These are phyloP conservation scores for Gossypium davidsonii DNA, from an alignment of 441 rosid genomes.

Conservation along the genomic window DNA sequence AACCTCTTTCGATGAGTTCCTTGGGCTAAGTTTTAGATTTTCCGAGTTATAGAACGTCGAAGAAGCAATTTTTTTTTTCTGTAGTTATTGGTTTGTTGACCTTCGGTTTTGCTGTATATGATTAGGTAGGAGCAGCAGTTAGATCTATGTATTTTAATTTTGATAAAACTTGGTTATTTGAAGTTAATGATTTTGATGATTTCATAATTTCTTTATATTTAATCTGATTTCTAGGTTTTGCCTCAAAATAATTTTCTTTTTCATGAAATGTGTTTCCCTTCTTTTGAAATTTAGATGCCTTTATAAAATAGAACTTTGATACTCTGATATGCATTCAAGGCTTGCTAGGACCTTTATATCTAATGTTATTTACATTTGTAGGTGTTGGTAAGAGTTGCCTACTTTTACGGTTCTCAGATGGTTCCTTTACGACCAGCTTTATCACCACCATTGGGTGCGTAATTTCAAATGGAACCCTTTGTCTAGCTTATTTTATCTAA, in stretches of 20 bases:
- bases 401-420: constrained; percentile 66
- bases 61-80: background rate
- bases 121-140: background rate
- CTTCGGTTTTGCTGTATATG: background rate
- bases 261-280: background rate
- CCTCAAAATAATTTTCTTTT: background rate
- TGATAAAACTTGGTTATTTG: background rate
- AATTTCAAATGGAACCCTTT: constrained; percentile 5
- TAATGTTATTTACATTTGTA: constrained; percentile 15
- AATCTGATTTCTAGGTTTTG: background rate
- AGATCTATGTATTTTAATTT: background rate
- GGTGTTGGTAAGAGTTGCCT: constrained; percentile 84
- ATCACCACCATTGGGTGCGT: constrained; percentile 75
- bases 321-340: background rate
- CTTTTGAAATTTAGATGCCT: background rate
- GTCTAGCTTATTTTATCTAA: background rate
- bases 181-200: background rate
- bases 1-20: constrained; percentile 1
- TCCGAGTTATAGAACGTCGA: background rate
- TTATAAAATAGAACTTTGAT: background rate
- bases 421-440: constrained; percentile 73
- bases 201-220: background rate
- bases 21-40: background rate
- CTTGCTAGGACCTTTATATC: background rate
- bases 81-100: background rate